Evolutionary conservation across 352 stramenopile species (phyloP), one percentile per base, ranked within the genome.

Genomic region (Globisporangium yorkense): DNA sequence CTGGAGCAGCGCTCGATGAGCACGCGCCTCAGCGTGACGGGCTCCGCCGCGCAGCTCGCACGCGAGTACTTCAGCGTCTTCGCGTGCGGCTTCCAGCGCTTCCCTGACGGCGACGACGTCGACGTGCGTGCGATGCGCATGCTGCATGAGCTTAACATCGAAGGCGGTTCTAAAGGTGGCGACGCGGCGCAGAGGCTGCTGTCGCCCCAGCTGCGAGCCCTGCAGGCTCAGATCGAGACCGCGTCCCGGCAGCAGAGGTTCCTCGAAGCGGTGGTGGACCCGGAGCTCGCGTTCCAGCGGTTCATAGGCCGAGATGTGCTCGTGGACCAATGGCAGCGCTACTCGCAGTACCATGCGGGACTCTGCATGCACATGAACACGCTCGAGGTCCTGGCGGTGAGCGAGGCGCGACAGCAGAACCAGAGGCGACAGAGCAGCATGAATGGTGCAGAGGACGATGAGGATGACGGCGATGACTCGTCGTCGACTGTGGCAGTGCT

Each of bases 1-100:
- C 10, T 59, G 31, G 44, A 59, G 15, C 44, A 48, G 31, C 50
- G 57, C 49, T n/a, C 40, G 29, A 40, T 62, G 27, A 39, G 49
- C 10, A 62, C 57, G 49, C 57, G 57, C 49, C 53, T 53, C 43
- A 27, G 44, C 31, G 15, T n/a, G 6, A 45, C 35, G 20, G 29
- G 31, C 45, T 53, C 57, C 13, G 60, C 57, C 18, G 49, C 59
- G n/a, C 43, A 62, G 12, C 15, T 60, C 15, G 58, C 63, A 12
- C 35, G 47, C 39, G 65, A 68, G 54, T 72, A 72, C 46, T 72
- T 72, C 47, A 29, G 16, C 31, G 54, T 48, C 33, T 72, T 72
- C 57, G 43, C 51, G 15, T 7, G 63, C 29, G 65, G 65, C 37
- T 68, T 62, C 35, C 58, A 60, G 44, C 31, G 29, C 29, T 7